Evolutionary conservation across 139 green algal genomes (phyloP).

Genomic region (Raphidocelis subcapitata): DNA sequence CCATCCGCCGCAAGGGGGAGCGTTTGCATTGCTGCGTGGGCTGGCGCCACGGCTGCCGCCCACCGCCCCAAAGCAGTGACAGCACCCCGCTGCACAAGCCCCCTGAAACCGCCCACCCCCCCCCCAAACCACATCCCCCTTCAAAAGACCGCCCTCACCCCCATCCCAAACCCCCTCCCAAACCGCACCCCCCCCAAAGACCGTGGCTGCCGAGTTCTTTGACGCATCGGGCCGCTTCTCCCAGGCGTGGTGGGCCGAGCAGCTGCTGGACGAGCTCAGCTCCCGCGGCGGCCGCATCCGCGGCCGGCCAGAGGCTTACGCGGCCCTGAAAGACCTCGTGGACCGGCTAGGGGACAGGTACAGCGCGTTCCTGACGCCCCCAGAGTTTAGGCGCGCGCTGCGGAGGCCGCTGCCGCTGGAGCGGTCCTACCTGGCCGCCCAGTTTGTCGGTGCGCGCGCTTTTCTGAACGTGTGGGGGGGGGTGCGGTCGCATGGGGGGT

Average conservation of each 20-base stretch:
- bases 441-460: constrained; percentile 45
- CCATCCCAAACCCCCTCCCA: too few relatives aligned
- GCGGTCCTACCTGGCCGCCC: constrained; percentile 52
- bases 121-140: too few relatives aligned
- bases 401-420: constrained; percentile 43
- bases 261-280: constrained; percentile 34
- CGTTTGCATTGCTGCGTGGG: too few relatives aligned
- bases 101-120: too few relatives aligned
- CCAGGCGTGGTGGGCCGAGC: constrained; percentile 49
- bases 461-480: not conserved
- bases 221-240: constrained; percentile 41
- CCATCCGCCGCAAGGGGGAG: too few relatives aligned
- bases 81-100: too few relatives aligned
- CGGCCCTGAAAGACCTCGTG: constrained; percentile 40
- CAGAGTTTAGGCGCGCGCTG: constrained; percentile 41
- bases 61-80: too few relatives aligned
- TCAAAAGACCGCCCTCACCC: too few relatives aligned
- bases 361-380: constrained; percentile 50
- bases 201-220: constrained; percentile 60
- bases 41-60: too few relatives aligned
- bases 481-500: too few relatives aligned
- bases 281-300: constrained; percentile 26
- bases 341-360: constrained; percentile 47
- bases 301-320: constrained; percentile 40
- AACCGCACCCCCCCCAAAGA: constrained; percentile 11